These are phyloP conservation scores for Tetracentron sinense DNA, from an alignment of 164 flowering plant genomes.

Conservation along the genomic window DNA sequence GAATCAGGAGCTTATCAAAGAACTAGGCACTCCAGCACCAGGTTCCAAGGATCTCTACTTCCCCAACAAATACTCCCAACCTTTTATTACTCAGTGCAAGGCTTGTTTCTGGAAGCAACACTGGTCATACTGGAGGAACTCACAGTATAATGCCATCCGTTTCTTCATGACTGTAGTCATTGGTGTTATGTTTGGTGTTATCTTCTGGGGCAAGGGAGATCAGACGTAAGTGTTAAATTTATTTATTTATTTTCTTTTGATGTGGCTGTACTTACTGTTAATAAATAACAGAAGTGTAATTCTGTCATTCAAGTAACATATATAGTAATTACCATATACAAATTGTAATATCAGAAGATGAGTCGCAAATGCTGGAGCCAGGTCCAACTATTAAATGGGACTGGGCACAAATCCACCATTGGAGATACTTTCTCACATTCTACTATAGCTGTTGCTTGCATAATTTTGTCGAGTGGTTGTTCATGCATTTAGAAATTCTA, in stretches of 20 bases:
- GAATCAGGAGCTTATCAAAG: no score
- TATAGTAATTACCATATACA: no score
- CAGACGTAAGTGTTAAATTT: conserved; percentile 41
- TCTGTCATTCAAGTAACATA: no score
- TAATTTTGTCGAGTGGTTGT: background rate
- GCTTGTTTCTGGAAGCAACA: conserved; percentile 67
- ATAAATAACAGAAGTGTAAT: no score
- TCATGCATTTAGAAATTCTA: background rate
- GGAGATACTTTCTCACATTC: background rate
- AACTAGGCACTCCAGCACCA: conserved; percentile 10
- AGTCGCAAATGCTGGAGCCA: no score
- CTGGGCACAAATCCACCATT: no score
- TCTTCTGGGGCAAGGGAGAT: conserved; percentile 51
- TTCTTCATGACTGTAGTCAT: conserved; percentile 41
- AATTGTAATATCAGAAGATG: no score
- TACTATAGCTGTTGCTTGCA: background rate
- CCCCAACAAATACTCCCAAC: conserved; percentile 51
- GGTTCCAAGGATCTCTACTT: conserved; percentile 54
- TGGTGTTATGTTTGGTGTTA: conserved; percentile 45
- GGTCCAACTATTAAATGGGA: no score
- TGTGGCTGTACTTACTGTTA: background rate
- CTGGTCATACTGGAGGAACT: conserved; percentile 59
- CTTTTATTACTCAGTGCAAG: conserved; percentile 42
- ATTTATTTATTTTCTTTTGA: background rate
- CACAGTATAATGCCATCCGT: conserved; percentile 45